Evolutionary conservation across 768 basidiomycete species (phyloP).

Genomic region (Phaeotremella fagi): DNA sequence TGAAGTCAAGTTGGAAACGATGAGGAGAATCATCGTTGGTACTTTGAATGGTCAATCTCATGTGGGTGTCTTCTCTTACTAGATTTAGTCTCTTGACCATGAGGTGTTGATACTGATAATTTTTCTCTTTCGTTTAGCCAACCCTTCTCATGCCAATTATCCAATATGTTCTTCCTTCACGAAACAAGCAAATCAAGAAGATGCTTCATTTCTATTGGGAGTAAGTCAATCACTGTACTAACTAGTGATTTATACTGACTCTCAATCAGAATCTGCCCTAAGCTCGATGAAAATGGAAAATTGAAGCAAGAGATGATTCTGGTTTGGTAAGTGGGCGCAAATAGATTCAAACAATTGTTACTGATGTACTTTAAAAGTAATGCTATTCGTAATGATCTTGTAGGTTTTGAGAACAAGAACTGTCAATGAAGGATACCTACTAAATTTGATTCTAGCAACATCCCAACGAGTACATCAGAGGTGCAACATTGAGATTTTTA

Average conservation of each 20-base stretch:
- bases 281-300: constrained; percentile 93
- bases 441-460: constrained; percentile 66
- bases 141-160: constrained; percentile 94
- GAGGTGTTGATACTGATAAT: neutral
- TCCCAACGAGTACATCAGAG: constrained; percentile 98
- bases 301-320: constrained; percentile 99
- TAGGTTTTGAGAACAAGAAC: constrained; percentile 53
- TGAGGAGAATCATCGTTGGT: constrained; percentile 85
- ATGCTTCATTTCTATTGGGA: constrained; percentile 57
- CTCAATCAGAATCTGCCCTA: constrained; percentile 77
- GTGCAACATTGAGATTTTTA: constrained; percentile 91
- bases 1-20: constrained; percentile 92
- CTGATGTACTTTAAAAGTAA: constrained; percentile 73
- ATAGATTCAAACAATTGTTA: neutral
- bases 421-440: neutral
- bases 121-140: constrained; percentile 63
- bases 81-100: neutral
- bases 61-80: constrained; percentile 52
- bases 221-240: constrained; percentile 25
- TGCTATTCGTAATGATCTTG: constrained; percentile 94
- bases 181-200: constrained; percentile 96
- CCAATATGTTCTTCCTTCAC: constrained; percentile 92
- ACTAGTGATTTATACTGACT: constrained; percentile 1
- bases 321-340: constrained; percentile 68
- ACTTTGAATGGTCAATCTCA: constrained; percentile 93